Evolutionary conservation across 495 filamentous ascomycete genomes (phyloP), one percentile per base, ranked within the genome.

Genomic region (Neurospora terricola): DNA sequence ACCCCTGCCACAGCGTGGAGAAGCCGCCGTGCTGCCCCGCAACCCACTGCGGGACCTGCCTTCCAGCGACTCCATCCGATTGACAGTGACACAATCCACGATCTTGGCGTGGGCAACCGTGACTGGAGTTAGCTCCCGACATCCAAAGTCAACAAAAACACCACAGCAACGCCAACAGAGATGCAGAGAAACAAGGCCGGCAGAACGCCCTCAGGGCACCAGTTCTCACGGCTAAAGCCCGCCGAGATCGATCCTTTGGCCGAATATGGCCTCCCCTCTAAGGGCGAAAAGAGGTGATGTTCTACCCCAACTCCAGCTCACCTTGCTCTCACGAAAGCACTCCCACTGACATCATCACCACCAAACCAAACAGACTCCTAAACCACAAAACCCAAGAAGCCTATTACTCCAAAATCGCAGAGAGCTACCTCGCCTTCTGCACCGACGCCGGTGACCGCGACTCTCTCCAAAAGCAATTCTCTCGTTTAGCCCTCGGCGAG

Each of bases 341-440:
- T 6, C 48, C n/a, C 7, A 3, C 54, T 66, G 54, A 66, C 54
- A 66, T 66, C 27, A 34, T 30, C 54, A 18, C 6, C 23, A 30
- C 27, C 54, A 16, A 3, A 59, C 72, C 70, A 73, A 8, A 73
- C 74, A 97, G 94, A 78, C 85, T 97, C 38, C 87, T 94, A 69
- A 90, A 93, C 74, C 83, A 87, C 76, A 91, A 90, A 78, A 86
- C 84, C 16, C 94, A 98, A 80, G 89, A 95, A 80, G 81, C 86
- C 39, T 98, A 96, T 86, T 97, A 92, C 81, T 86, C 91, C 76
- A 93, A 88, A 78, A 95, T 98, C 74, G 88, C 92, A 71, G 88
- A 92, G 75, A 90, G 93, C 70, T 99, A 96, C 82, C 91, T 96
- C 85, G 88, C 86, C 74, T 96, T 97, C 81, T 96, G 93, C 83